Evolutionary conservation across 2,329 filamentous ascomycete species (phyloP).

Genomic region (Colletotrichum cereale): DNA sequence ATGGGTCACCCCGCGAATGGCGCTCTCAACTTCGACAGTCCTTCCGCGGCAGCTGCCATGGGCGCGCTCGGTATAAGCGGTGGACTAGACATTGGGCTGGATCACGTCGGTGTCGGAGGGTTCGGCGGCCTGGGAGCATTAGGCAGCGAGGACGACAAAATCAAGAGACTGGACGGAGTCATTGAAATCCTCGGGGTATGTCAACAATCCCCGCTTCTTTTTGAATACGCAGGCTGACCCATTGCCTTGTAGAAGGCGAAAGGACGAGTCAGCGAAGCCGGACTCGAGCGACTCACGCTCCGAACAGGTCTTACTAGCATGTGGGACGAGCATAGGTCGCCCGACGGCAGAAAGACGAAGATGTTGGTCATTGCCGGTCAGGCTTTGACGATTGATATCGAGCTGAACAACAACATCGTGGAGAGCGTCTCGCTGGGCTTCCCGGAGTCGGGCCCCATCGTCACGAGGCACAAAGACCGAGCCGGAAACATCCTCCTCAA

Average conservation of each 20-base stretch:
- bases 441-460: conserved; percentile 68
- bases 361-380: conserved; percentile 73
- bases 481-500: conserved; percentile 75
- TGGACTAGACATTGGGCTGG: conserved; percentile 65
- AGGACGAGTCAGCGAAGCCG: conserved; percentile 79
- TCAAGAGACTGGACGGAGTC: conserved; percentile 66
- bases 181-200: conserved; percentile 63
- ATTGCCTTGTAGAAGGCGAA: conserved; percentile 49
- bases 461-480: conserved; percentile 70
- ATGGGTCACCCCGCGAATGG: conserved; percentile 60
- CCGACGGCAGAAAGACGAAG: conserved; percentile 61
- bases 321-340: conserved; percentile 66
- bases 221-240: conserved; percentile 44
- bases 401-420: conserved; percentile 71
- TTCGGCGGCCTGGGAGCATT: conserved; percentile 54
- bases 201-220: conserved; percentile 45
- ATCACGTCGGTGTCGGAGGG: conserved; percentile 63
- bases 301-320: conserved; percentile 75
- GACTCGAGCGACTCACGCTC: conserved; percentile 78
- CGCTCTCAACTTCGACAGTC: conserved; percentile 73
- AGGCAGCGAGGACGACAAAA: conserved; percentile 65
- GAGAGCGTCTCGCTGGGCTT: conserved; percentile 73
- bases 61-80: conserved; percentile 65
- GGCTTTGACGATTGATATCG: conserved; percentile 71
- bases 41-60: conserved; percentile 72